Conservation (phyloP, 306 rosid species). For the Ceratonia siliqua region DNA sequence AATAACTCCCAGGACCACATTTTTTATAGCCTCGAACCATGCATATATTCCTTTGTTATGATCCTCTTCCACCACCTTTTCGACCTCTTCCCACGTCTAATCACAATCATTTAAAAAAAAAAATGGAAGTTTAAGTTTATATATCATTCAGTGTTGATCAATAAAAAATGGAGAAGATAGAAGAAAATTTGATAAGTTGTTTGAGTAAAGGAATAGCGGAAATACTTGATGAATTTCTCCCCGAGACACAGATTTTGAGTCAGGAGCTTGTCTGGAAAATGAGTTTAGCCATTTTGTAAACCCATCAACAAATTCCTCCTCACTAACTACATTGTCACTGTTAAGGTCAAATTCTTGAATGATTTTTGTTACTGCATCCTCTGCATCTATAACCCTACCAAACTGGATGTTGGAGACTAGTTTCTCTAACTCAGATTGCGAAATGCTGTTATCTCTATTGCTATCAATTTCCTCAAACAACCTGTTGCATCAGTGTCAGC, state of each 20-base stretch:
- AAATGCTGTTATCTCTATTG: constrained; percentile 30
- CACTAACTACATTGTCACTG: constrained; percentile 25
- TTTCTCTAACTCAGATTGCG: constrained; percentile 40
- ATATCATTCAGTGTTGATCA: background rate
- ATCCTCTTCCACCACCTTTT: constrained; percentile 47
- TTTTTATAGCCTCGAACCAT: constrained; percentile 42
- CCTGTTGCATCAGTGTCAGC: constrained; percentile 29
- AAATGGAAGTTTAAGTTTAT: background rate
- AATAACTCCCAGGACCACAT: constrained; percentile 44
- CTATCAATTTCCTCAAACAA: constrained; percentile 40
- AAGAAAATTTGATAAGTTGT: background rate
- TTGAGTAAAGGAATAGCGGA: constrained; percentile 2
- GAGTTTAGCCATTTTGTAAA: constrained; percentile 19
- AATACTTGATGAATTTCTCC: constrained; percentile 39
- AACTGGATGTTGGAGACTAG: constrained; percentile 35
- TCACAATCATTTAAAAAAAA: constrained; percentile 5
- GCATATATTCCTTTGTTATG: constrained; percentile 33
- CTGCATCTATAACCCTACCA: constrained; percentile 14
- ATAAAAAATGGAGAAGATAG: background rate
- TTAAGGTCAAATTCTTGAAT: constrained; percentile 22
- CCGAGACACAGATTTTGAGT: background rate
- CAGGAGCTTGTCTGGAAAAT: background rate
- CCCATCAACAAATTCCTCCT: constrained; percentile 31
- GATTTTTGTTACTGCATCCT: constrained; percentile 22
- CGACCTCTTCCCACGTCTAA: constrained; percentile 55